Evolutionary conservation across 108 stramenopile genomes (phyloP).

Genomic region (Skeletonema tropicum): DNA sequence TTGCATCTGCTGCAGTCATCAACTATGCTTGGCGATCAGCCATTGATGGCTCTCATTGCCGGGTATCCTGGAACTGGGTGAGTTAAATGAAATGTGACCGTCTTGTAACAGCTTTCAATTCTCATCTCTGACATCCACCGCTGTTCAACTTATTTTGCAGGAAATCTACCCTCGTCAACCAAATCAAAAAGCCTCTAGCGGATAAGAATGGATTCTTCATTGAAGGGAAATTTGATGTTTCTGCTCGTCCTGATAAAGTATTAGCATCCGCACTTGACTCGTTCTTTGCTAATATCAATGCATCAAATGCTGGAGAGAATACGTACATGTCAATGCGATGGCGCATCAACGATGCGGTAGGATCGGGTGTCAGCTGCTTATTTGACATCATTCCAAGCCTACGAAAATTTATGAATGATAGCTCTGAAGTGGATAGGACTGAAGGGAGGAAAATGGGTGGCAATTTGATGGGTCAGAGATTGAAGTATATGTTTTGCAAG

Average conservation of each 20-base stretch:
- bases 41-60: slow-evolving; percentile 28
- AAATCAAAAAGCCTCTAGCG: slow-evolving; percentile 26
- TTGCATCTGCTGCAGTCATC: slow-evolving; percentile 28
- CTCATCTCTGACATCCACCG: background rate
- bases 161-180: slow-evolving; percentile 33
- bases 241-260: slow-evolving; percentile 27
- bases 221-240: slow-evolving; percentile 32
- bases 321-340: slow-evolving; percentile 23
- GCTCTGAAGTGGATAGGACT: background rate
- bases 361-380: slow-evolving; percentile 18
- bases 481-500: slow-evolving; percentile 33
- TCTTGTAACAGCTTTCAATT: background rate
- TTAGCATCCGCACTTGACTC: slow-evolving; percentile 19
- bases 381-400: slow-evolving; percentile 31
- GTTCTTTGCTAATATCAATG: slow-evolving; percentile 14
- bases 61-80: slow-evolving; percentile 38
- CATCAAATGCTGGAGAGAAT: slow-evolving; percentile 5
- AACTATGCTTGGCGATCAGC: slow-evolving; percentile 15
- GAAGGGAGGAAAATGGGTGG: background rate
- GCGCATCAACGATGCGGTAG: slow-evolving; percentile 33
- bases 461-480: background rate
- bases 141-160: background rate
- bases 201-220: slow-evolving; percentile 26
- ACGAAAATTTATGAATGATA: slow-evolving; percentile 8
- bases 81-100: background rate